Evolutionary conservation across 2,329 filamentous ascomycete species (phyloP).

Genomic region (Cadophora malorum): DNA sequence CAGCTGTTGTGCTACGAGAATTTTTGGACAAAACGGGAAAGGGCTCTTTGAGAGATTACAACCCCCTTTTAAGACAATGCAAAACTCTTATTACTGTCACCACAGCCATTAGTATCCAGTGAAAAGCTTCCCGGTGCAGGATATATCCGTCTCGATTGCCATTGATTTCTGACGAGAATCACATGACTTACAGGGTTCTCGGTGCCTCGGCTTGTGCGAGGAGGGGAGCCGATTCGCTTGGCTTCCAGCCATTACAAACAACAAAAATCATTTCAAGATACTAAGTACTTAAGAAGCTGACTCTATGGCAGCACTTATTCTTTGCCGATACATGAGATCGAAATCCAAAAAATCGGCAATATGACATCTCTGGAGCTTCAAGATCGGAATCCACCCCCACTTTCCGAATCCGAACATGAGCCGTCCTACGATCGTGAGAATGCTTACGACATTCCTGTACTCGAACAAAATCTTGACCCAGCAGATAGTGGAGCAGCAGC

Average conservation of each 20-base stretch:
- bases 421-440: neutral
- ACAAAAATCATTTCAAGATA: neutral
- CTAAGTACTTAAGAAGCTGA: neutral
- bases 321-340: neutral
- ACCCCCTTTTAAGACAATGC: too few species aligned
- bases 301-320: neutral
- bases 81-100: too few species aligned
- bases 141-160: neutral
- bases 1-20: too few species aligned
- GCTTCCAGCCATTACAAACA: neutral
- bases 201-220: slow-evolving; percentile 1
- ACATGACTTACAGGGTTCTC: neutral
- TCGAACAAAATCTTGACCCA: slow-evolving; percentile 10
- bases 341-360: neutral
- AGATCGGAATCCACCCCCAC: neutral
- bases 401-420: neutral
- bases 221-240: neutral
- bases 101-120: neutral
- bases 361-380: slow-evolving; percentile 5
- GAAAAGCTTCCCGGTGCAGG: too few species aligned
- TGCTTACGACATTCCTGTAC: neutral
- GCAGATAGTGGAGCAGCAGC: slow-evolving; percentile 19
- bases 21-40: too few species aligned
- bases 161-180: neutral
- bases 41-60: too few species aligned